These are phyloP conservation scores for Dryadomyces sulphureus DNA, from an alignment of 2,329 filamentous ascomycete species.

Conservation along the genomic window DNA sequence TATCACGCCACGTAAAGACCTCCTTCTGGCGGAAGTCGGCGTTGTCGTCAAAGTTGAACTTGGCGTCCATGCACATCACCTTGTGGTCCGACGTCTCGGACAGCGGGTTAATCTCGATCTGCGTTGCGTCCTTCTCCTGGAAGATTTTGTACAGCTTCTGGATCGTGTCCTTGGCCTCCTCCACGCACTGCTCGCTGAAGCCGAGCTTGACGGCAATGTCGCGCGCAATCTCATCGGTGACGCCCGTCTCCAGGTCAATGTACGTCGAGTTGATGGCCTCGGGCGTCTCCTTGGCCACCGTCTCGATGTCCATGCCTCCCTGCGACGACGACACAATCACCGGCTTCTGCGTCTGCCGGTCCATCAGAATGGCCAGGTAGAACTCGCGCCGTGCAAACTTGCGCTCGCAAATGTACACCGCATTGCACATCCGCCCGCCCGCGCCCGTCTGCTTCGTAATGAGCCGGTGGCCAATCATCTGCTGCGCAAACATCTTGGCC, in stretches of 20 bases:
- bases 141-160: slow-evolving; percentile 99
- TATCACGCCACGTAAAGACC: slow-evolving; percentile 84
- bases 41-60: slow-evolving; percentile 98
- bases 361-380: slow-evolving; percentile 98
- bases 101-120: slow-evolving; percentile 99
- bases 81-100: slow-evolving; percentile 97
- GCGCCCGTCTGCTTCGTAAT: slow-evolving; percentile 99
- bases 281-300: slow-evolving; percentile 93
- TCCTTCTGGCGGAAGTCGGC: slow-evolving; percentile 98
- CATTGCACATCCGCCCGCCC: slow-evolving; percentile 76
- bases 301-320: slow-evolving; percentile 98
- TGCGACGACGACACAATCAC: slow-evolving; percentile 97
- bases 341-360: slow-evolving; percentile 76
- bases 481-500: slow-evolving; percentile 93
- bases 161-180: slow-evolving; percentile 89
- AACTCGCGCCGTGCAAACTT: slow-evolving; percentile 99
- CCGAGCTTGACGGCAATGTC: slow-evolving; percentile 84
- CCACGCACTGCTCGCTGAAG: slow-evolving; percentile 95
- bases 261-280: slow-evolving; percentile 89
- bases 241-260: slow-evolving; percentile 85
- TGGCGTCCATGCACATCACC: slow-evolving; percentile 98
- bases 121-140: slow-evolving; percentile 93
- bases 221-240: slow-evolving; percentile 87
- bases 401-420: slow-evolving; percentile 98
- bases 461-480: slow-evolving; percentile 99